Conservation (phyloP, 805 yeast species). For the Ogataea ramenticola region DNA sequence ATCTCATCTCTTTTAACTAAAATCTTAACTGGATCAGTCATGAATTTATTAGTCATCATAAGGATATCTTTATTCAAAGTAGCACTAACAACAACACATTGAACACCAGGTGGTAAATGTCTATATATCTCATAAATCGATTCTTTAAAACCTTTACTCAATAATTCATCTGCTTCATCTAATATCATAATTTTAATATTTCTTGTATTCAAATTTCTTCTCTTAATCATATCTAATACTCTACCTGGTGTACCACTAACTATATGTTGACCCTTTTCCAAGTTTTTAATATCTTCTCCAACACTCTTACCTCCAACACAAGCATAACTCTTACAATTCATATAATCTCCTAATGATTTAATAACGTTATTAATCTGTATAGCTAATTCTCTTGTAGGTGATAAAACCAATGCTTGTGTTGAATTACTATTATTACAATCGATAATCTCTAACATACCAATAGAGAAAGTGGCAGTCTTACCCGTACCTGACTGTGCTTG, state of each 20-base stretch:
- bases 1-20: constrained; percentile 92
- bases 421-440: constrained; percentile 75
- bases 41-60: constrained; percentile 87
- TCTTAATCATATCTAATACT: constrained; percentile 82
- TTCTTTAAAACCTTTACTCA: constrained; percentile 89
- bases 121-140: constrained; percentile 91
- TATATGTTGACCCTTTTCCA: constrained; percentile 76
- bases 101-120: constrained; percentile 74
- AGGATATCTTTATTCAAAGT: constrained; percentile 89
- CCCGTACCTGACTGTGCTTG: constrained; percentile 99
- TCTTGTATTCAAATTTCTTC: constrained; percentile 68
- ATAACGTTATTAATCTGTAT: constrained; percentile 88
- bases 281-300: constrained; percentile 69
- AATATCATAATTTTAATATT: constrained; percentile 80
- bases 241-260: constrained; percentile 98
- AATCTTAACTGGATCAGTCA: constrained; percentile 89
- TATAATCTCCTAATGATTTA: constrained; percentile 75
- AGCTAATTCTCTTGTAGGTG: constrained; percentile 97
- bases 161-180: constrained; percentile 96
- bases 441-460: constrained; percentile 83
- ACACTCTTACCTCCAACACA: constrained; percentile 91
- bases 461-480: constrained; percentile 96
- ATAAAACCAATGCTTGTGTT: constrained; percentile 82
- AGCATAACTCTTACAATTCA: constrained; percentile 83
- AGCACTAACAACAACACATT: constrained; percentile 92